phyloP scores from a whole-genome alignment of 2,329 filamentous ascomycete species.

The Talaromyces sp. region DNA sequence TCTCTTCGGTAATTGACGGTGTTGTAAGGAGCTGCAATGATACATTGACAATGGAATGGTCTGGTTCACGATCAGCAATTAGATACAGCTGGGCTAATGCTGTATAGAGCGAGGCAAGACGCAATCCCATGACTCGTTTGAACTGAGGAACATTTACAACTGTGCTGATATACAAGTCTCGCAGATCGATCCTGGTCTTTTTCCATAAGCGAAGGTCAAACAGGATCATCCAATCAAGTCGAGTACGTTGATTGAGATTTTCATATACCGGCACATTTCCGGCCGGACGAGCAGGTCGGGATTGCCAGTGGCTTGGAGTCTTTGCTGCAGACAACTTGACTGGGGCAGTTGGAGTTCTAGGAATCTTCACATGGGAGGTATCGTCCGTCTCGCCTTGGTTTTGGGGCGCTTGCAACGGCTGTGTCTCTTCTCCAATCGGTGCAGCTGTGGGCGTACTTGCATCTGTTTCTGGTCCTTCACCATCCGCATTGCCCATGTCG shows the following conservation, averaged over 20 bases:
- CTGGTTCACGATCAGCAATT: conserved; percentile 91
- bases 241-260: conserved; percentile 82
- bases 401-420: conserved; percentile 56
- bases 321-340: conserved; percentile 44
- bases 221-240: conserved; percentile 88
- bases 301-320: conserved; percentile 76
- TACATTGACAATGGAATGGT: conserved; percentile 97
- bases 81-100: conserved; percentile 90
- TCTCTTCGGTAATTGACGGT: conserved; percentile 91
- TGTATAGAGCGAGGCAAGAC: conserved; percentile 95
- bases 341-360: conserved; percentile 67
- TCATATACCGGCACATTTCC: conserved; percentile 69
- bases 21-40: conserved; percentile 96
- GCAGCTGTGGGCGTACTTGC: conserved; percentile 79
- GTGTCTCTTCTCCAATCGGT: conserved; percentile 68
- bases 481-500: conserved; percentile 55
- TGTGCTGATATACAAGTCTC: conserved; percentile 92
- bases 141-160: conserved; percentile 94
- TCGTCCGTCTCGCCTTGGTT: conserved; percentile 20
- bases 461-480: conserved; percentile 64
- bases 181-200: conserved; percentile 81
- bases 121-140: conserved; percentile 85
- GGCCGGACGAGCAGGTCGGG: conserved; percentile 69
- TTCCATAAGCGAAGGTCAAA: conserved; percentile 98
- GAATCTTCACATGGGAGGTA: conserved; percentile 58